Conservation (phyloP, 345 rosid species). For the Citropsis articulata region DNA sequence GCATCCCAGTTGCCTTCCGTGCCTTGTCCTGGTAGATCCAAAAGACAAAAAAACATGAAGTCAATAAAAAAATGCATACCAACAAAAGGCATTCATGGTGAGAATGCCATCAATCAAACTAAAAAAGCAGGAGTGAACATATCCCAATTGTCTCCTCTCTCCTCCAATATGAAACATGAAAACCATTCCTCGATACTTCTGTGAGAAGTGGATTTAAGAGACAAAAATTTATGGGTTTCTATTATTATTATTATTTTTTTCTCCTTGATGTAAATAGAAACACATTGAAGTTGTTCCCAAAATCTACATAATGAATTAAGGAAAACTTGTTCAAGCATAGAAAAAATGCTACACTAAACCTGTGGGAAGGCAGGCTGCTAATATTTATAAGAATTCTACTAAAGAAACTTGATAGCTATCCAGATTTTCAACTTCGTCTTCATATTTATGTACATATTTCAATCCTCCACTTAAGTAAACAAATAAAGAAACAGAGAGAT, state of each 20-base stretch:
- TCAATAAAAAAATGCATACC: neutral
- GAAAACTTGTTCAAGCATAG: neutral
- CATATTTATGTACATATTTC: neutral
- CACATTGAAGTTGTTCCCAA: neutral
- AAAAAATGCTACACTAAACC: neutral
- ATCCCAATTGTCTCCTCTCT: neutral
- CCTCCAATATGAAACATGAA: neutral
- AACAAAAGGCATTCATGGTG: neutral
- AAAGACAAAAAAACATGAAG: slow-evolving; percentile 7
- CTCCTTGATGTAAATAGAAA: neutral
- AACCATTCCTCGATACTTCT: neutral
- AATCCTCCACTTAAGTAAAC: neutral
- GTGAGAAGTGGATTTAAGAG: neutral
- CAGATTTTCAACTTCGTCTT: neutral
- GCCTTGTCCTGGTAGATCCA: slow-evolving; percentile 63
- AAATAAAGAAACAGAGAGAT: neutral
- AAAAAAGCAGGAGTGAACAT: neutral
- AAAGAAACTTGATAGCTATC: neutral
- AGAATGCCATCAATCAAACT: neutral
- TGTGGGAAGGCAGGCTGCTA: neutral
- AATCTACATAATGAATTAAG: neutral
- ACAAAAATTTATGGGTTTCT: neutral
- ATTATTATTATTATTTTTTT: neutral
- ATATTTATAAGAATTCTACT: neutral
- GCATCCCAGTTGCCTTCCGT: slow-evolving; percentile 76